Evolutionary conservation across 2,329 filamentous ascomycete species (phyloP).

Genomic region (Clonostachys sp.): DNA sequence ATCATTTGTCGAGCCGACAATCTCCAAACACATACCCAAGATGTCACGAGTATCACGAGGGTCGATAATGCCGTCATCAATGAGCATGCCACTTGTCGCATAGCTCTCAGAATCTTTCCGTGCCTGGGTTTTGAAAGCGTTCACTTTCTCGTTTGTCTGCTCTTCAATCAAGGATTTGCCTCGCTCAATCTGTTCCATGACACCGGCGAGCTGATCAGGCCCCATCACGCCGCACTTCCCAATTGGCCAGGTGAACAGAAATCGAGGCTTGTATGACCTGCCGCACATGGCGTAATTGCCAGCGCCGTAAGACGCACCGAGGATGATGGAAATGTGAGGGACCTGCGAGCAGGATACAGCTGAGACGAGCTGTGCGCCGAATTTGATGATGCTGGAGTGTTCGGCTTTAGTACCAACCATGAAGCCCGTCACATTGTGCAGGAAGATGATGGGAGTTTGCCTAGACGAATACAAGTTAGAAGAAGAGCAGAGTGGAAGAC

Average conservation of each 20-base stretch:
- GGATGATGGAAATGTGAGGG: conserved; percentile 36
- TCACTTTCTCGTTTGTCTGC: conserved; percentile 11
- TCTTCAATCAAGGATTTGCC: conserved; percentile 1
- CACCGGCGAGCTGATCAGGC: conserved; percentile 13
- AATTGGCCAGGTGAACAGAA: conserved; percentile 25
- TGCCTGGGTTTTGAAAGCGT: conserved; percentile 9
- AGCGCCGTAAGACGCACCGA: conserved; percentile 37
- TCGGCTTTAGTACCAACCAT: conserved; percentile 41
- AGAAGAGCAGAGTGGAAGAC: neutral
- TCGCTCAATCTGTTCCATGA: conserved; percentile 12
- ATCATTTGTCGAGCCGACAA: conserved; percentile 7
- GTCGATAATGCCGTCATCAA: conserved; percentile 23
- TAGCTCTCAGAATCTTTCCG: conserved; percentile 12
- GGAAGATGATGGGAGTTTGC: conserved; percentile 32
- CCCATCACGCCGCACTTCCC: conserved; percentile 14
- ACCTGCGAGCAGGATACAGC: conserved; percentile 36
- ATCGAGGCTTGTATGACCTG: conserved; percentile 30
- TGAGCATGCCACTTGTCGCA: conserved; percentile 10
- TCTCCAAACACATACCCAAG: conserved; percentile 24
- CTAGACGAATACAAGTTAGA: conserved; percentile 4
- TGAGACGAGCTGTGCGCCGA: conserved; percentile 35
- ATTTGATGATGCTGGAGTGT: conserved; percentile 35
- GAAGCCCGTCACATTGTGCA: conserved; percentile 42
- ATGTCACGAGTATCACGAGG: conserved; percentile 12
- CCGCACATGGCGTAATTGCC: conserved; percentile 43